Evolutionary conservation across 805 yeast genomes (phyloP), one percentile per base, ranked within the genome.

Genomic region (Pichia thaimueangensis): DNA sequence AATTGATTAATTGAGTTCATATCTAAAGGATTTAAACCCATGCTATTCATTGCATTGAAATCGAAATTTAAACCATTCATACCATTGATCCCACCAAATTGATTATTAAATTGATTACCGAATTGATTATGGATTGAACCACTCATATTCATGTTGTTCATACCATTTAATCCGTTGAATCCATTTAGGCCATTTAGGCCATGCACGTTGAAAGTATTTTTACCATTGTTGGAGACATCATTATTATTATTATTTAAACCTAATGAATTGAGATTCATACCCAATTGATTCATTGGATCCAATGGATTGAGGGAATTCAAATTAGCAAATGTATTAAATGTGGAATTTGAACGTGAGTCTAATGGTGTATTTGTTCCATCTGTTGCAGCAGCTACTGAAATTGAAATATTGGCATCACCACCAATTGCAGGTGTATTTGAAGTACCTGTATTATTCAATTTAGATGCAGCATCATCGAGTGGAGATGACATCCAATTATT

Each of bases 271-370:
- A 25, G 6, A 27, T 34, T 34, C 37, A 34, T 21, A 24, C 22
- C 24, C 5, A 37, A 24, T 30, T 29, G 42, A 17, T 24, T 25
- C 13, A 39, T 27, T 12, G 27, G 12, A 19, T 40, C 33, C 11
- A 39, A 19, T 20, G 32, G 20, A 28, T 39, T 33, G 12, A 33
- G 10, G 27, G 12, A 15, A 6, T 20, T 21, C 4, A 19, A 20
- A 36, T 31, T 35, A 9, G 22, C 15, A 13, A 34, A 33, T 8
- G 31, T 12, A 28, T 30, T 37, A 27, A 35, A 41, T 27, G 25
- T 41, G 3, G 45, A 42, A 16, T 37, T 42, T 24, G 45, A 42
- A 12, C 45, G 19, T 15, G 47, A 43, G 15, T 43, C 39, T 19
- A 41, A 25, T 5, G 44, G 34, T 5, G 21, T n/a, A n/a, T n/a